These are phyloP conservation scores for Irpex sp. DNA, from an alignment of 1,284 basidiomycete genomes.

Conservation along the genomic window DNA sequence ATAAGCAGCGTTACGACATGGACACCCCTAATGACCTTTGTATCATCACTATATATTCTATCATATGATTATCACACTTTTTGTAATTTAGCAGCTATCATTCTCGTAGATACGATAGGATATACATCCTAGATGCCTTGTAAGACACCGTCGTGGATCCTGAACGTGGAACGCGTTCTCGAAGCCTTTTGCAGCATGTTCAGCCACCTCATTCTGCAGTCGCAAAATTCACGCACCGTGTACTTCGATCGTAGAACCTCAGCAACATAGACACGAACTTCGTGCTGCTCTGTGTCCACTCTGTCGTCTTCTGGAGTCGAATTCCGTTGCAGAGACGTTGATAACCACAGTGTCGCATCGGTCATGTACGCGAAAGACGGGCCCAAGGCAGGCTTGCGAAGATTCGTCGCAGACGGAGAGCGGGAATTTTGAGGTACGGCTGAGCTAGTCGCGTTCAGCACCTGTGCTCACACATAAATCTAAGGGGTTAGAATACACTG, in stretches of 20 bases:
- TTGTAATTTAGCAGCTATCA: background rate
- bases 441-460: constrained; percentile 40
- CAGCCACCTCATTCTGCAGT: background rate
- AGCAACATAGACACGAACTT: constrained; percentile 14
- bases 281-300: constrained; percentile 5
- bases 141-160: constrained; percentile 17
- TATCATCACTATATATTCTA: constrained; percentile 1
- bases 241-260: constrained; percentile 36
- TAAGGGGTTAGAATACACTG: constrained; percentile 32
- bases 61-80: background rate
- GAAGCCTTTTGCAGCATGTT: constrained; percentile 28
- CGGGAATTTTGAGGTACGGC: constrained; percentile 29
- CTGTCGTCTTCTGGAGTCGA: background rate
- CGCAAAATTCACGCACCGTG: constrained; percentile 30
- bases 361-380: constrained; percentile 68
- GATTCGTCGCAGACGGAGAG: constrained; percentile 33
- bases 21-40: constrained; percentile 4
- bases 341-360: constrained; percentile 68
- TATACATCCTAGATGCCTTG: background rate
- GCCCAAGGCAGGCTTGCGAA: constrained; percentile 65
- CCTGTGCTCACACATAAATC: constrained; percentile 22
- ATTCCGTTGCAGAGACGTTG: constrained; percentile 12
- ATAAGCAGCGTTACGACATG: constrained; percentile 19
- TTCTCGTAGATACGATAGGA: background rate
- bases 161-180: constrained; percentile 29